Evolutionary conservation across 163 green algal genomes (phyloP).

Genomic region (Smithsoniella earleae): DNA sequence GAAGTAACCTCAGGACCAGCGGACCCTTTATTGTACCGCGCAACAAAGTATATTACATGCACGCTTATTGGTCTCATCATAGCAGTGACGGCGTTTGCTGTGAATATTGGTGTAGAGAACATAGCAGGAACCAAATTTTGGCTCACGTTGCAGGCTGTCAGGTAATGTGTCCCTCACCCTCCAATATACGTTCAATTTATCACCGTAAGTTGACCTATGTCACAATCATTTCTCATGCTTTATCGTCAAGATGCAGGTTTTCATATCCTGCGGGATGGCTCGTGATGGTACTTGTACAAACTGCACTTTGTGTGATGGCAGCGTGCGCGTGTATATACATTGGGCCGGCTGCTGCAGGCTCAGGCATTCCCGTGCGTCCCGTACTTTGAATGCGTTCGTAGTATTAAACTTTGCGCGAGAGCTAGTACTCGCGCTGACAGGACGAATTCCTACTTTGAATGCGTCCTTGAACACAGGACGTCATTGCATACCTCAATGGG

Average conservation of each 20-base stretch:
- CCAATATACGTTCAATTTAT: neutral
- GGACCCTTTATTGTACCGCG: constrained; percentile 40
- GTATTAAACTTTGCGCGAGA: neutral
- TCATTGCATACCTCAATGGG: constrained; percentile 64
- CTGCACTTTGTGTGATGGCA: constrained; percentile 1
- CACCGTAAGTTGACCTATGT: neutral
- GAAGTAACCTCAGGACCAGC: constrained; percentile 38
- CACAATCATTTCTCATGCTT: neutral
- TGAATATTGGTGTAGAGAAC: constrained; percentile 73
- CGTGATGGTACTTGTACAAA: neutral
- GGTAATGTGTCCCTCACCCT: neutral
- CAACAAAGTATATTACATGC: constrained; percentile 49
- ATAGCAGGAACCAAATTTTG: constrained; percentile 67
- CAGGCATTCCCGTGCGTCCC: constrained; percentile 50
- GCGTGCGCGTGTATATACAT: constrained; percentile 48
- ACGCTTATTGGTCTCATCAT: constrained; percentile 49
- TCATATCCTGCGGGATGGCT: constrained; percentile 7
- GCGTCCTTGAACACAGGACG: neutral
- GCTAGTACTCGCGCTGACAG: neutral
- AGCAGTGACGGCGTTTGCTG: constrained; percentile 52
- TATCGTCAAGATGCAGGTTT: neutral
- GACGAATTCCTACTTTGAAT: neutral
- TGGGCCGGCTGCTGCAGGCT: constrained; percentile 58
- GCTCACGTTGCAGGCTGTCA: constrained; percentile 39
- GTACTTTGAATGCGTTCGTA: neutral